phyloP scores from a whole-genome alignment of 2,329 filamentous ascomycete species.

The Epichloe gansuensis region DNA sequence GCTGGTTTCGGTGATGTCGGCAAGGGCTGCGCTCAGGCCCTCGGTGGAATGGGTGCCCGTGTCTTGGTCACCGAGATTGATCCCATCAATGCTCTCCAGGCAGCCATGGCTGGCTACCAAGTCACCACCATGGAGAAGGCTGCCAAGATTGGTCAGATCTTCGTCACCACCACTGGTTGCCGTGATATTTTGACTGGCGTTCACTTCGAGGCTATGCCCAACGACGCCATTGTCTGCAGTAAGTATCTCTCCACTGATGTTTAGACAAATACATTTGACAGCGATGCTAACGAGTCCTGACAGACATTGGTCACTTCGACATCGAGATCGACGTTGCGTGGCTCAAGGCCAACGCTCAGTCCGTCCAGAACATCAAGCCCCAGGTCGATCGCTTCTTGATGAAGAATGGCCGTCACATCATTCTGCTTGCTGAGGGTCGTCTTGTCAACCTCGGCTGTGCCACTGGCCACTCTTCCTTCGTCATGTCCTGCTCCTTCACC shows the following conservation, averaged over 20 bases:
- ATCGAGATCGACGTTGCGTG: conserved; percentile 99
- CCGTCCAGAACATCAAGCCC: conserved; percentile 97
- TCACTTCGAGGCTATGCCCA: conserved; percentile 93
- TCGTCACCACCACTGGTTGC: conserved; percentile 98
- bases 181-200: conserved; percentile 86
- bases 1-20: conserved; percentile 98
- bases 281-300: conserved; percentile 3
- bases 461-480: conserved; percentile 97
- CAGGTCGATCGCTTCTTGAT: conserved; percentile 98
- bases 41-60: conserved; percentile 93
- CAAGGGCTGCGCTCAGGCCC: conserved; percentile 94
- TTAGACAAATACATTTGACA: background rate
- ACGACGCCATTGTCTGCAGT: conserved; percentile 98
- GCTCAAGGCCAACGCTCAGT: conserved; percentile 93
- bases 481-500: conserved; percentile 99
- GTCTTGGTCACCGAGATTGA: conserved; percentile 96
- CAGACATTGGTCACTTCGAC: conserved; percentile 97
- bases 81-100: conserved; percentile 99
- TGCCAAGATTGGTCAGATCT: conserved; percentile 81
- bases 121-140: conserved; percentile 98
- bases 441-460: conserved; percentile 99
- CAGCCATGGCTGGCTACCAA: conserved; percentile 93
- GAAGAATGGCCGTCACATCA: conserved; percentile 89
- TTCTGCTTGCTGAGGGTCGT: conserved; percentile 95
- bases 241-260: conserved; percentile 21